A percentile compares a stretch with the other conserved stretches of the same genome.
phyloP scores from a whole-genome alignment of 768 basidiomycete genomes.

The Tephrocybe sp. region DNA sequence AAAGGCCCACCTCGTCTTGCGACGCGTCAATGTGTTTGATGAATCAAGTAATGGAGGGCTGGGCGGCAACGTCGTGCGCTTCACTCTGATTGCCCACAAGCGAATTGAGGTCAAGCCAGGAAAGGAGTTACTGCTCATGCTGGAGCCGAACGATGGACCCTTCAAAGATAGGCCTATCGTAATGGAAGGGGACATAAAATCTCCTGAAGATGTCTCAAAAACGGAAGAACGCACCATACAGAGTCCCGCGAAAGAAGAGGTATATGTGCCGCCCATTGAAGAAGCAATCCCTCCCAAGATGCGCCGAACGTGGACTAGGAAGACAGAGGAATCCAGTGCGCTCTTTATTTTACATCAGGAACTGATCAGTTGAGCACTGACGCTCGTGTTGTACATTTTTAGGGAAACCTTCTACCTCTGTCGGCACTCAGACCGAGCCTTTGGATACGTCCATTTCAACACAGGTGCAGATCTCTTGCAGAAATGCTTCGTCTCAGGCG shows the following conservation, averaged over 20 bases:
- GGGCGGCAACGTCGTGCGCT: slow-evolving; percentile 45
- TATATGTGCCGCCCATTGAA: slow-evolving; percentile 22
- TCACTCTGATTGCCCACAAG: slow-evolving; percentile 68
- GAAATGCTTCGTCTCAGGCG: slow-evolving; percentile 24
- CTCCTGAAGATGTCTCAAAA: slow-evolving; percentile 34
- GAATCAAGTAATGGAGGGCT: slow-evolving; percentile 43
- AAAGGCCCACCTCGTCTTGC: slow-evolving; percentile 67
- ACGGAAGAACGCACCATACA: slow-evolving; percentile 39
- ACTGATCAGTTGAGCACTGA: slow-evolving; percentile 4
- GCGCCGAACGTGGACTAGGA: slow-evolving; percentile 59
- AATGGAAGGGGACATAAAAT: slow-evolving; percentile 52
- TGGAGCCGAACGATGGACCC: slow-evolving; percentile 50
- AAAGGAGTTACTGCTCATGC: slow-evolving; percentile 65
- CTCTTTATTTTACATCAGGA: too few relatives aligned
- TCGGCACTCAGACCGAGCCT: slow-evolving; percentile 42
- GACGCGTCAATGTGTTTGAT: slow-evolving; percentile 55
- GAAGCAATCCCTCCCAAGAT: slow-evolving; percentile 61
- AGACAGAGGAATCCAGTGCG: slow-evolving; percentile 49
- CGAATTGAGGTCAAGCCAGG: slow-evolving; percentile 69
- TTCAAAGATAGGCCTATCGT: slow-evolving; percentile 59
- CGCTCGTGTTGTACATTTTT: slow-evolving; percentile 1
- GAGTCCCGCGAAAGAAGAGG: slow-evolving; percentile 40
- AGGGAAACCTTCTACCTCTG: slow-evolving; percentile 25
- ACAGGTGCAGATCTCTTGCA: slow-evolving; percentile 27
- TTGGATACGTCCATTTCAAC: slow-evolving; percentile 34